Base-by-base conservation (phyloP, 169 alveolate genomes). In the Babesia ovis region DNA sequence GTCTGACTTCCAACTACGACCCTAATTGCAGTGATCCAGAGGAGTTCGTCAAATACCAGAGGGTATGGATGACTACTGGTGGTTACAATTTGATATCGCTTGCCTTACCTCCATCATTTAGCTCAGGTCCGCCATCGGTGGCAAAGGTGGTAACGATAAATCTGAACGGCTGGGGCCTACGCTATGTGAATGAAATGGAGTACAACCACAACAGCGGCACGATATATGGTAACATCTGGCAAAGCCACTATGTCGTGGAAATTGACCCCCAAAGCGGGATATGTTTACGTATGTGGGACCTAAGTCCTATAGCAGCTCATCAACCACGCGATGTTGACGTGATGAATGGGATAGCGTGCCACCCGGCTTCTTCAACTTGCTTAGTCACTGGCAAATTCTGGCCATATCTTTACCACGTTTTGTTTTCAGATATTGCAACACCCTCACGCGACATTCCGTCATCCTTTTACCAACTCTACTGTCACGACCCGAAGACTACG, bases 61-160 rank as follows among this genome's bases (percentile, higher is more conserved):
- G 60, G 61, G 71, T 85, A 12, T 85, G 88, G 87, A 53, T 83
- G 46, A 85, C 91, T 18, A 55, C 74, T 11, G 91, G 91, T 6
- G 85, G 68, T 50, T 55, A 62, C 39, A 50, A 55, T 48, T 48
- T 85, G 35, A 54, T 79, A 35, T 83, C 79, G 32, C 20, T 85
- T n/a, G 66, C 60, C 14, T 54, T 85, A 20, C 91, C 91, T 9
- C 4, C 37, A 2, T 57, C 76, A 0, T 77, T 85, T 51, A 54
- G 35, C 51, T 34, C 45, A 31, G 68, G 82, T 11, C 57, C 76
- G 51, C 25, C 70, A 25, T 6, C 18, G 20, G 35, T 77, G 43
- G 45, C 22, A 14, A 69, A 27, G 11, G 69, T 68, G 25, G 32
- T 31, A 46, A 45, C 74, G 61, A 64, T 85, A 0, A 85, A 68